These are phyloP conservation scores for Plectosphaerella cucumerina DNA, from an alignment of 2,329 filamentous ascomycete species.

Conservation along the genomic window DNA sequence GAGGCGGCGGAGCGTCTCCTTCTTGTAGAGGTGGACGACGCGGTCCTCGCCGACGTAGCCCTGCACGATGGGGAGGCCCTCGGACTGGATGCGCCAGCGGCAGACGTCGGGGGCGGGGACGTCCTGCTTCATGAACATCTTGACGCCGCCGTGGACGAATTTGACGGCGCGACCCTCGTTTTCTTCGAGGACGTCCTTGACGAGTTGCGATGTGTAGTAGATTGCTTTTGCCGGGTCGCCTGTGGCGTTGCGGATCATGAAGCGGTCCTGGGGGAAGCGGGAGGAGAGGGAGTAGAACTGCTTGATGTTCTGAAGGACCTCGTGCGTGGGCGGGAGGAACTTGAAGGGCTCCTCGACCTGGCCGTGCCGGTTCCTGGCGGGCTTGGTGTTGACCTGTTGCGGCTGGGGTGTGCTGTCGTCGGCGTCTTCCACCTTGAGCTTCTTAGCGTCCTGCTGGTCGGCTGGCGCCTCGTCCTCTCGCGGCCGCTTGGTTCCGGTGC, in stretches of 20 bases:
- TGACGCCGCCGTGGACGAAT: constrained; percentile 94
- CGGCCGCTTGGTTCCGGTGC: constrained; percentile 28
- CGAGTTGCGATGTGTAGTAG: constrained; percentile 87
- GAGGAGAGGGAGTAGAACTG: constrained; percentile 80
- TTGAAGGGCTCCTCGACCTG: constrained; percentile 91
- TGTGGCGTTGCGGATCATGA: constrained; percentile 91
- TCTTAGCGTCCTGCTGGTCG: constrained; percentile 41
- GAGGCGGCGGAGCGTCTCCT: constrained; percentile 75
- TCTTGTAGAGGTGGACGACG: constrained; percentile 69
- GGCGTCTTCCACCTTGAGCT: constrained; percentile 36
- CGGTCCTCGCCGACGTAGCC: constrained; percentile 81
- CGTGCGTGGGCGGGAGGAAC: constrained; percentile 71
- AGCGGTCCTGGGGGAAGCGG: constrained; percentile 84
- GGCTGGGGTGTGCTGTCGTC: constrained; percentile 14
- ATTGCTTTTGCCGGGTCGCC: constrained; percentile 90
- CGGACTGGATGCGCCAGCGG: constrained; percentile 91
- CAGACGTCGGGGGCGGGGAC: constrained; percentile 82
- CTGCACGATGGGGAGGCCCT: constrained; percentile 87
- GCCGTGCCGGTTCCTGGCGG: constrained; percentile 39
- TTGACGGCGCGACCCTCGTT: constrained; percentile 92
- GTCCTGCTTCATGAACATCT: constrained; percentile 99
- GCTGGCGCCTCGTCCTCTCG: constrained; percentile 26
- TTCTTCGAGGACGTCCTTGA: constrained; percentile 76
- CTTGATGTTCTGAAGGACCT: constrained; percentile 73
- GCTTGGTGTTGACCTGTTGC: constrained; percentile 24